Conservation (phyloP, 108 stramenopile genomes). For the Cyclotella distinguenda region DNA sequence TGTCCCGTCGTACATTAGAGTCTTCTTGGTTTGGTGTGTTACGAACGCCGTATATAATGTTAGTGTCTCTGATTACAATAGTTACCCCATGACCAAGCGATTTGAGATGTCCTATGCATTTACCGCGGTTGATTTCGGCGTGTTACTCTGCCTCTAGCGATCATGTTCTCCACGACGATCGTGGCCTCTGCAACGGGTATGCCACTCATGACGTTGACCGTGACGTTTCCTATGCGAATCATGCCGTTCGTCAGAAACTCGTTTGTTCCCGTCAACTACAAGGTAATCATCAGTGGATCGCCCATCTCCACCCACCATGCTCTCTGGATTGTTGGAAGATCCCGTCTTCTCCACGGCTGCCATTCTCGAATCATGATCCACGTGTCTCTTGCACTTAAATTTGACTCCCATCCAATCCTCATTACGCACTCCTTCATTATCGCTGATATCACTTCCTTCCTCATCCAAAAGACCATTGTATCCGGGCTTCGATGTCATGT, state of each 20-base stretch:
- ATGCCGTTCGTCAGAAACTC: too few species aligned
- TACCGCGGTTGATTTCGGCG: too few species aligned
- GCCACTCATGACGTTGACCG: slow-evolving; percentile 1
- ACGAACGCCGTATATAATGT: too few species aligned
- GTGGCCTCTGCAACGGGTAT: neutral
- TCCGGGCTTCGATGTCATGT: slow-evolving; percentile 22
- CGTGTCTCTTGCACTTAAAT: slow-evolving; percentile 81
- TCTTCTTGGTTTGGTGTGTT: too few species aligned
- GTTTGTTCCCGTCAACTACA: slow-evolving; percentile 61
- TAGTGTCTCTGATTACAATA: too few species aligned
- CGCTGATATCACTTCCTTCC: slow-evolving; percentile 19
- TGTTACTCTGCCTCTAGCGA: neutral
- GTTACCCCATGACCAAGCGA: too few species aligned
- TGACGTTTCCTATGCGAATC: slow-evolving; percentile 3
- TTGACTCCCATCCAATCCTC: slow-evolving; percentile 69
- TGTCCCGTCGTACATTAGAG: too few species aligned
- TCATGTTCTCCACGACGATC: neutral
- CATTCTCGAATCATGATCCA: slow-evolving; percentile 58
- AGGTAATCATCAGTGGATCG: slow-evolving; percentile 73
- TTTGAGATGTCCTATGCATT: too few species aligned
- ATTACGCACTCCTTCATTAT: slow-evolving; percentile 10
- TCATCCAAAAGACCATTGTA: slow-evolving; percentile 47
- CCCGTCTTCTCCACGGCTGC: slow-evolving; percentile 35
- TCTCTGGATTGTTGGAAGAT: slow-evolving; percentile 7
- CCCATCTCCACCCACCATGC: slow-evolving; percentile 69